Evolutionary conservation across 1,284 basidiomycete genomes (phyloP), one percentile per base, ranked within the genome.

Genomic region (Rhodotorula sp.): DNA sequence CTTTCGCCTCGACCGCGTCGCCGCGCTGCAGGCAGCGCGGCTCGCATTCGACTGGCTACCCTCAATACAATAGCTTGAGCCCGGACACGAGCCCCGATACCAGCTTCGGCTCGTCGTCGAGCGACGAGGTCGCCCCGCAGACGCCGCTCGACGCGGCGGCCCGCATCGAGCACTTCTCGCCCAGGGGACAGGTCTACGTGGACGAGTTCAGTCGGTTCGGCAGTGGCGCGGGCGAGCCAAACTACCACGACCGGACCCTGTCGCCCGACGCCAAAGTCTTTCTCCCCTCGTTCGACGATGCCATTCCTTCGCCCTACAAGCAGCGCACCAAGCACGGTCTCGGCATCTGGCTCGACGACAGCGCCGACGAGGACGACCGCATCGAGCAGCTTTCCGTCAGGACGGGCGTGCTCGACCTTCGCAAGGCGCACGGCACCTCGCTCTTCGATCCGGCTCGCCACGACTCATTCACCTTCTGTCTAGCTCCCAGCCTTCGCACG

Each of bases 401-500:
- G 16, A 45, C 42, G 7, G 48, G 7, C 42, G 23, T 3, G 3
- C 48, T 52, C 55, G 54, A 44, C 41, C 50, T 48, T 9, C 10
- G 23, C 34, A 55, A 64, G 34, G n/a, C 17, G 4, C 48, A 21
- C 17, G 41, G 27, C 25, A 8, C 42, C 56, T 1, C 59, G 46
- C 25, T 54, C 54, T 14, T 45, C 54, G 1, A 45, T 34, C 34
- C 34, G 19, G 13, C 61, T 23, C 49, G 64, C 52, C 56, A 56
- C 48, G 66, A 72, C 66, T 72, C 70, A 19, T 72, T 72, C 70
- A 68, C 70, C 9, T 72, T 72, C 55, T 59, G 44, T 52, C 60
- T 64, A 0, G 50, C 70, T 13, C 63, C 70, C 41, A 56, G 48
- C 21, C 54, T 55, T n/a, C 45, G 27, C 44, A 5, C 34, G 19